phyloP scores from a whole-genome alignment of 1,284 basidiomycete genomes.

The Cryptococcus deneoformans region DNA sequence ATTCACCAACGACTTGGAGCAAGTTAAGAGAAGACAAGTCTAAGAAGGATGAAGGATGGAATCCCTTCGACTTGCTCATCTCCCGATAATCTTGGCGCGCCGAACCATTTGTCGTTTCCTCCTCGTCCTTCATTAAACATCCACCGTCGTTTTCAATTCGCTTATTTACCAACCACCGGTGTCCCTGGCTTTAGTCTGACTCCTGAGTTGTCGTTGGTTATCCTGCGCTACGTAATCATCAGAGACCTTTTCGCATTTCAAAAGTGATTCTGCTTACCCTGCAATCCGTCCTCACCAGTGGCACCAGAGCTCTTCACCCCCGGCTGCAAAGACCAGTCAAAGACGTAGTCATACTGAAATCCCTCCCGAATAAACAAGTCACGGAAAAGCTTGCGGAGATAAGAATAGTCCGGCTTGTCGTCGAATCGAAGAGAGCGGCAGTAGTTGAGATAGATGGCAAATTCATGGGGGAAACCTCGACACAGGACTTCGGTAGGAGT shows the following conservation, averaged over 20 bases:
- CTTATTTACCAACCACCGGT: constrained; percentile 26
- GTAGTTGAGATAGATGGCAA: constrained; percentile 97
- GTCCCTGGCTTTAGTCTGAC: constrained; percentile 39
- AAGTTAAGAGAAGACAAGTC: neutral
- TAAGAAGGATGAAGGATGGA: neutral
- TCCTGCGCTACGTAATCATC: constrained; percentile 22
- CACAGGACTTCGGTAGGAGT: constrained; percentile 93
- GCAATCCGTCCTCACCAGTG: constrained; percentile 3
- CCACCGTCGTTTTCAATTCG: neutral
- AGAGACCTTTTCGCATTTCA: constrained; percentile 14
- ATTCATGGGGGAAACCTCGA: constrained; percentile 96
- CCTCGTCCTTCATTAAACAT: neutral
- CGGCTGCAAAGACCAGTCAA: constrained; percentile 91
- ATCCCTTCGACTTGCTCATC: neutral
- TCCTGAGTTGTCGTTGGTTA: constrained; percentile 41
- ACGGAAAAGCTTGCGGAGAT: constrained; percentile 96
- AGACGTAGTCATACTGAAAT: constrained; percentile 97
- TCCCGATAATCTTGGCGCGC: constrained; percentile 14
- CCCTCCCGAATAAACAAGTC: constrained; percentile 96
- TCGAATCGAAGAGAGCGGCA: constrained; percentile 95
- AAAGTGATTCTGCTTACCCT: neutral
- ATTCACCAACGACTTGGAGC: neutral
- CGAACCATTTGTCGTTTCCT: constrained; percentile 16
- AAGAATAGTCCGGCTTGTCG: constrained; percentile 97
- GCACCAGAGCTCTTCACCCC: constrained; percentile 14